These are phyloP conservation scores for Kodamaea kakaduensis DNA, from an alignment of 805 yeast genomes.

Conservation along the genomic window DNA sequence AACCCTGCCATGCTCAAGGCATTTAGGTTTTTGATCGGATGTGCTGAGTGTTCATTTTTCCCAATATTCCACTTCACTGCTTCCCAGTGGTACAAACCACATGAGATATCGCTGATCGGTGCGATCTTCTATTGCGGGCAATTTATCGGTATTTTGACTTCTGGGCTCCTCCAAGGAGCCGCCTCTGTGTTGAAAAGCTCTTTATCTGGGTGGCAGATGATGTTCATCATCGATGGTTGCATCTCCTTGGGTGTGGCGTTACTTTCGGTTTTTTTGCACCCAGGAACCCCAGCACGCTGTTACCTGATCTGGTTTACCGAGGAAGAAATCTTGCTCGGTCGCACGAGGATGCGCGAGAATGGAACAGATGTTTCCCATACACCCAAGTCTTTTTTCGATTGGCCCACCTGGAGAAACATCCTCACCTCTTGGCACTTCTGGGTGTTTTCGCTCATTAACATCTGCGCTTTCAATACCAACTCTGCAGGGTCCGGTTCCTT, in stretches of 20 bases:
- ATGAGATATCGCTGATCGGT: slow-evolving; percentile 24
- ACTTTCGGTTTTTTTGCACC: slow-evolving; percentile 18
- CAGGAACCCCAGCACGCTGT: slow-evolving; percentile 31
- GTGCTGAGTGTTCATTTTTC: slow-evolving; percentile 24
- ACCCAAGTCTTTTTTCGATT: slow-evolving; percentile 21
- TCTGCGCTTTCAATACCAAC: slow-evolving; percentile 24
- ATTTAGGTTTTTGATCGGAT: slow-evolving; percentile 19
- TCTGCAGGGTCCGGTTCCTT: slow-evolving; percentile 51
- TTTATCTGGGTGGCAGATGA: slow-evolving; percentile 20
- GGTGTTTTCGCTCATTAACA: slow-evolving; percentile 21
- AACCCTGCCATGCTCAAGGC: slow-evolving; percentile 17
- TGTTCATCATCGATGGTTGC: slow-evolving; percentile 23
- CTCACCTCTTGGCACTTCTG: slow-evolving; percentile 31
- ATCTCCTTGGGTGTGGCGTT: slow-evolving; percentile 20
- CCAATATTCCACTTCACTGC: slow-evolving; percentile 25
- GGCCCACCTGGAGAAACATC: slow-evolving; percentile 24
- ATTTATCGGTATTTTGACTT: slow-evolving; percentile 26
- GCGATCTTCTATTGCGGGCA: slow-evolving; percentile 27
- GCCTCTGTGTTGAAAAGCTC: slow-evolving; percentile 3
- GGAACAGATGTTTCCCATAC: slow-evolving; percentile 15
- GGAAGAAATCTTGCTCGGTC: slow-evolving; percentile 52
- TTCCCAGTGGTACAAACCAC: slow-evolving; percentile 23
- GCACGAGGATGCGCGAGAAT: slow-evolving; percentile 27
- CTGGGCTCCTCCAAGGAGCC: slow-evolving; percentile 26
- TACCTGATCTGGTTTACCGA: slow-evolving; percentile 51